Conservation (phyloP, 2,329 filamentous ascomycete species). For the Rutstroemia sp. region DNA sequence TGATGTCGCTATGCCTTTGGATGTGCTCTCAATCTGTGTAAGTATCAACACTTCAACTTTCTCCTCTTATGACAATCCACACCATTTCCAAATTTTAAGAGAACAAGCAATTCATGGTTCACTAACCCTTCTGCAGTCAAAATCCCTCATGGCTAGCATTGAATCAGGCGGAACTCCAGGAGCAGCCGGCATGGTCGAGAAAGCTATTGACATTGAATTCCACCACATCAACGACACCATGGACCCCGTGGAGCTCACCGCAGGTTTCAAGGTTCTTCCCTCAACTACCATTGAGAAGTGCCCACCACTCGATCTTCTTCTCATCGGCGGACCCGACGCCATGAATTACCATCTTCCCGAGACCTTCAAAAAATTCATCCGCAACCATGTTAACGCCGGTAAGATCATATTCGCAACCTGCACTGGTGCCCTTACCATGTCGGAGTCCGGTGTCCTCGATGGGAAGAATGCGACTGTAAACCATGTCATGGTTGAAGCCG, state of each 20-base stretch:
- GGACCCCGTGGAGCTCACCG: constrained; percentile 15
- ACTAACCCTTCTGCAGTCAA: neutral
- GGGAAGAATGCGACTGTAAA: constrained; percentile 38
- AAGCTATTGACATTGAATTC: constrained; percentile 20
- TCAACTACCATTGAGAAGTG: constrained; percentile 26
- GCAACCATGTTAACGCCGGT: constrained; percentile 30
- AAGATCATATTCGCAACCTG: constrained; percentile 33
- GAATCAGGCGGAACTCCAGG: neutral
- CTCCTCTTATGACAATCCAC: too few relatives aligned
- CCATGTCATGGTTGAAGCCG: constrained; percentile 28
- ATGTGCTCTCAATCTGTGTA: constrained; percentile 20
- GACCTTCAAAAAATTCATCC: constrained; percentile 29
- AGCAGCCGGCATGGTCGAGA: constrained; percentile 5
- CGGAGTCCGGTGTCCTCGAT: constrained; percentile 34
- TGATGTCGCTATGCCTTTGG: constrained; percentile 22
- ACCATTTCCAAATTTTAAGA: neutral
- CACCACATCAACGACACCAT: constrained; percentile 23
- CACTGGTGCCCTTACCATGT: constrained; percentile 31
- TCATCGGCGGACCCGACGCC: constrained; percentile 31
- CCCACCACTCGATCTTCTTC: constrained; percentile 33
- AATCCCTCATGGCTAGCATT: neutral
- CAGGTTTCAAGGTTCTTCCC: constrained; percentile 12
- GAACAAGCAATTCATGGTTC: neutral
- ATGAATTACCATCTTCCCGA: constrained; percentile 25
- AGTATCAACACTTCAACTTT: constrained; percentile 1